A percentile compares a stretch with the other conserved stretches of the same genome.
These are phyloP conservation scores for Achlya hypogyna DNA, from an alignment of 352 stramenopile genomes.

Conservation along the genomic window DNA sequence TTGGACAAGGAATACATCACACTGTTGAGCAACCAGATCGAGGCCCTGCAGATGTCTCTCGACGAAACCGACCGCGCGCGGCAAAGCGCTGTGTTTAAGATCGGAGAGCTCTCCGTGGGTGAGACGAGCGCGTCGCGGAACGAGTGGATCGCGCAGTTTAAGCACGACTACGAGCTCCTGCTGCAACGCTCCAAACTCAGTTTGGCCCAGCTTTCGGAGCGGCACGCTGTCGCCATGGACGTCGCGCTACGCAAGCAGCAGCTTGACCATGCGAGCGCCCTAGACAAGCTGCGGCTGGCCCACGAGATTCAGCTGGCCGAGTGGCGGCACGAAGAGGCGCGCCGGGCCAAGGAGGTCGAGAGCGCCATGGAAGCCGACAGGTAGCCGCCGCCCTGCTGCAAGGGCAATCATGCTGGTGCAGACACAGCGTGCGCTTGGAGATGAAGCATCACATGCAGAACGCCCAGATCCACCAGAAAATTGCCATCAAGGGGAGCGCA, in stretches of 20 bases:
- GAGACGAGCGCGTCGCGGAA: constrained; percentile 11
- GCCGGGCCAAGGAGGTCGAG: constrained; percentile 26
- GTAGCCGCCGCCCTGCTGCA: constrained; percentile 21
- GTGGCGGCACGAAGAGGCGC: constrained; percentile 16
- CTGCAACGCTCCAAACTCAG: constrained; percentile 42
- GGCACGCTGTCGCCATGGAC: constrained; percentile 42
- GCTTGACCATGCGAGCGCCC: constrained; percentile 33
- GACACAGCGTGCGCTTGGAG: constrained; percentile 40
- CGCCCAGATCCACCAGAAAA: constrained; percentile 51
- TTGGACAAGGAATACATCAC: not conserved
- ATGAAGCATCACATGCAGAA: constrained; percentile 50
- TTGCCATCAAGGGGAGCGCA: constrained; percentile 1
- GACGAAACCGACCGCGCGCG: constrained; percentile 47
- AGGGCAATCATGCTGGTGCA: not conserved
- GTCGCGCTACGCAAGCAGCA: constrained; percentile 37
- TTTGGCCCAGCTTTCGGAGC: constrained; percentile 40
- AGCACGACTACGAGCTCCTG: constrained; percentile 56
- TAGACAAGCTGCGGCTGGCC: constrained; percentile 43
- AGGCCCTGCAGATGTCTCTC: not conserved
- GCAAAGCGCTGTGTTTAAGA: constrained; percentile 50
- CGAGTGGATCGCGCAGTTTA: constrained; percentile 51
- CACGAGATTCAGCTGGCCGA: constrained; percentile 32
- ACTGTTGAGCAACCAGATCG: not conserved
- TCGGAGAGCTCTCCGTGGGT: constrained; percentile 45
- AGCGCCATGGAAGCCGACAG: constrained; percentile 43